Conservation (phyloP, 106 monocot genomes). For the Narthecium ossifragum region DNA sequence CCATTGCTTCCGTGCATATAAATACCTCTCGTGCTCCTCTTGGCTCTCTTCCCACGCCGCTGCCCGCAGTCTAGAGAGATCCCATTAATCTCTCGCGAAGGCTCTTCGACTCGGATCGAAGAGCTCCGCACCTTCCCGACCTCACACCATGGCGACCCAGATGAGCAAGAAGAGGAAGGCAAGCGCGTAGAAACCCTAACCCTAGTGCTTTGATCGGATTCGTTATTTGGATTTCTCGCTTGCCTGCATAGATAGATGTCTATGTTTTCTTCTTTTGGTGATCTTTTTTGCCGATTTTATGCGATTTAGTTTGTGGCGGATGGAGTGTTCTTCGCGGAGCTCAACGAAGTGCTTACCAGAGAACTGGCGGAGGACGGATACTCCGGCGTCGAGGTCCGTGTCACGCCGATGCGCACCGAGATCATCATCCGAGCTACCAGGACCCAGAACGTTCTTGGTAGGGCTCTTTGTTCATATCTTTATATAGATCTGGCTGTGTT, state of each 20-base stretch:
- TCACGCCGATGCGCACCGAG: slow-evolving; percentile 16
- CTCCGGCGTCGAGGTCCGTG: slow-evolving; percentile 17
- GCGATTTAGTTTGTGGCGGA: slow-evolving; percentile 10
- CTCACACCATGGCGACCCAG: slow-evolving; percentile 6
- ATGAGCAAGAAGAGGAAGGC: slow-evolving; percentile 15
- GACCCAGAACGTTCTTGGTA: slow-evolving; percentile 15
- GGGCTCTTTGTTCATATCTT: neutral
- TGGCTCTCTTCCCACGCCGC: neutral
- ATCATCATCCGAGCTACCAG: slow-evolving; percentile 14
- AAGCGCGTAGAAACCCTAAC: no score
- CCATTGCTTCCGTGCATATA: neutral
- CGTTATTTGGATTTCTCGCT: no score
- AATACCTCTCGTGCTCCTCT: neutral
- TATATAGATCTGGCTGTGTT: no score
- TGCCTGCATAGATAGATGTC: no score
- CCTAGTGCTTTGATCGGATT: no score
- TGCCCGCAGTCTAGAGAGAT: neutral
- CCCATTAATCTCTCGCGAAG: no score
- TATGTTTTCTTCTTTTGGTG: neutral
- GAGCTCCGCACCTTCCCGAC: neutral
- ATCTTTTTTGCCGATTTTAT: neutral
- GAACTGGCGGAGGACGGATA: slow-evolving; percentile 13
- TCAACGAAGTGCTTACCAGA: slow-evolving; percentile 7
- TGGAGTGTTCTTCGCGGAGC: slow-evolving; percentile 9
- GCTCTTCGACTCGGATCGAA: no score